These are phyloP conservation scores for Dichotomocladium elegans DNA, from an alignment of 371 early-diverging fungal species.

Conservation along the genomic window DNA sequence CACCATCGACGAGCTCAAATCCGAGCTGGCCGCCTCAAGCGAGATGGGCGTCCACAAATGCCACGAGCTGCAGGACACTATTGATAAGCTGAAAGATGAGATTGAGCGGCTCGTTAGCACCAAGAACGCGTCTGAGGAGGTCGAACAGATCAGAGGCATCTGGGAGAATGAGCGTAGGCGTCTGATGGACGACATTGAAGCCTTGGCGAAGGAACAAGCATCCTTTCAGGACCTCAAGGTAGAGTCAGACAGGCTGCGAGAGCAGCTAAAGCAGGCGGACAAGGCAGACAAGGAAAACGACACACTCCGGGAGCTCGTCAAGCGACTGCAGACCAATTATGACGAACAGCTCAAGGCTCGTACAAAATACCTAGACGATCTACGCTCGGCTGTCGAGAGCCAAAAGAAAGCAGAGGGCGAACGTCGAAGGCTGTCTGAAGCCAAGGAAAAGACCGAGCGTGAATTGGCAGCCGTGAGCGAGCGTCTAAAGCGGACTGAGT, in stretches of 20 bases:
- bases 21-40: conserved; percentile 16
- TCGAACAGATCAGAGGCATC: conserved; percentile 44
- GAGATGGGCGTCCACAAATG: conserved; percentile 18
- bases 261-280: conserved; percentile 41
- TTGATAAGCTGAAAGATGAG: conserved; percentile 41
- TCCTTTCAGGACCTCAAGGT: conserved; percentile 28
- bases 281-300: conserved; percentile 27
- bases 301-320: conserved; percentile 31
- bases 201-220: conserved; percentile 23
- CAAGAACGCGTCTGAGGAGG: conserved; percentile 32
- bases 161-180: conserved; percentile 58
- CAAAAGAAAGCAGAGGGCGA: conserved; percentile 47
- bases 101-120: conserved; percentile 45
- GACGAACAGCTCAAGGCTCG: conserved; percentile 31
- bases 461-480: conserved; percentile 16
- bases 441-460: conserved; percentile 41
- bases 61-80: conserved; percentile 36
- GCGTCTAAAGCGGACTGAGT: conserved; percentile 17
- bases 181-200: conserved; percentile 40
- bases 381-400: conserved; percentile 34
- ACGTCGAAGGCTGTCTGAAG: conserved; percentile 30
- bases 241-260: conserved; percentile 29
- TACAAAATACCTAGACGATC: conserved; percentile 33
- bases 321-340: conserved; percentile 27
- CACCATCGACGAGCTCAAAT: conserved; percentile 35